Evolutionary conservation across 768 basidiomycete species (phyloP), one percentile per base, ranked within the genome.

Genomic region (Lentinula lateritia): DNA sequence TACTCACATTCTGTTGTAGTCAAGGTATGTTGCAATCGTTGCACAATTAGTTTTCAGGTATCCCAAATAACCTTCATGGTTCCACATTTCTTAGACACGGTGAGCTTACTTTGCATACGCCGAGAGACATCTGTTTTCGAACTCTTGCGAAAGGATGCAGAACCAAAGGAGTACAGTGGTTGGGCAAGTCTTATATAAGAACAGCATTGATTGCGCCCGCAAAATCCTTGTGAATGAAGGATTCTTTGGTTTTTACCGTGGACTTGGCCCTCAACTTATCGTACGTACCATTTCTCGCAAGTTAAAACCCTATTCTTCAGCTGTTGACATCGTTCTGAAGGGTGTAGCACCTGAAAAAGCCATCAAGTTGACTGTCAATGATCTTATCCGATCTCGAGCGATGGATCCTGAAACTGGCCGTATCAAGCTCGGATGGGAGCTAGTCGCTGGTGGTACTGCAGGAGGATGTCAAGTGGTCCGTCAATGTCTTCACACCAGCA

Each of bases 391-490:
- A 38, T 80, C 84, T 28, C 83, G 85, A 55, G 87, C 88, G 9
- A 96, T 86, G 75, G 95, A 99, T 74, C 93, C 95, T 23, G 94
- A 96, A 73, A 99, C 97, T 9, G 97, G 97, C 12, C 84, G 93
- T 59, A 99, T 99, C 73, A 84, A 88, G 61, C 70, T 97, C n/a
- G 67, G 68, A n/a, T 95, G 93, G 92, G 97, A 99, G 74, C 66
- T 98, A 16, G 62, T 92, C 5, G 96, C 96, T 38, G 97, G 97
- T 76, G 97, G 90, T 67, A 78, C 83, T 41, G 97, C 97, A 42
- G 97, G 97, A 71, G 97, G 89, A 69, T 95, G 93, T 71, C 97
- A 99, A 88, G 97, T 99, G 70, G 95, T 97, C 73, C 64, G 92
- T 86, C 43, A 53, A 34, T 3, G 52, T 41, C 13, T n/a, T 64